Conservation (phyloP, 225 moss, liverwort and hornwort genomes). For the Asterella californica region DNA sequence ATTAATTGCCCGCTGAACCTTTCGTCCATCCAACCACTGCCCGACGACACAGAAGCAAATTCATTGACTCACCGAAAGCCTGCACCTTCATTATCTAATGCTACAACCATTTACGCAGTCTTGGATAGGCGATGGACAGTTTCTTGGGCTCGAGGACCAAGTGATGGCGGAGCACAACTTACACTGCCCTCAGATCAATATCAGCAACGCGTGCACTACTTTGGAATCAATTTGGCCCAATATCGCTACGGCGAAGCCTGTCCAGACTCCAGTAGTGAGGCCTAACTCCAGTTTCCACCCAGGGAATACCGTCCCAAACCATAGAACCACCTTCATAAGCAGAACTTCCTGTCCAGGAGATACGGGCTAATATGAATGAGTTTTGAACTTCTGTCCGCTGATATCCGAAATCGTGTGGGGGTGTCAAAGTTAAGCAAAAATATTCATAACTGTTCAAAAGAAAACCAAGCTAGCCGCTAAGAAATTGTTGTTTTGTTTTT, state of each 20-base stretch:
- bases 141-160: slow-evolving; percentile 4
- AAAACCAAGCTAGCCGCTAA: too few relatives aligned
- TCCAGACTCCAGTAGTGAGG: background rate
- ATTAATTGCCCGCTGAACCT: slow-evolving; percentile 20
- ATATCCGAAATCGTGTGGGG: slow-evolving; percentile 25
- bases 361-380: slow-evolving; percentile 18
- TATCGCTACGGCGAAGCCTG: background rate
- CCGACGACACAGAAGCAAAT: slow-evolving; percentile 25
- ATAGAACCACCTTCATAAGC: slow-evolving; percentile 30
- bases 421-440: too few relatives aligned
- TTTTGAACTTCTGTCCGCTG: slow-evolving; percentile 13
- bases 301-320: slow-evolving; percentile 24
- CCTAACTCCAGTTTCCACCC: slow-evolving; percentile 18
- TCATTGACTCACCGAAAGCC: slow-evolving; percentile 23
- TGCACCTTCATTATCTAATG: slow-evolving; percentile 16
- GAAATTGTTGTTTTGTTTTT: too few relatives aligned
- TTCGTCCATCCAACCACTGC: slow-evolving; percentile 31
- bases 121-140: slow-evolving; percentile 11
- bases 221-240: background rate
- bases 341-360: slow-evolving; percentile 8
- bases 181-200: slow-evolving; percentile 20
- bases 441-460: too few relatives aligned
- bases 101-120: slow-evolving; percentile 25
- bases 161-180: slow-evolving; percentile 9
- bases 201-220: slow-evolving; percentile 6